Percentiles rank a stretch among this genome's conserved stretches.
Evolutionary conservation across 768 basidiomycete species (phyloP).

Genomic region (Pulveroboletus sp.): DNA sequence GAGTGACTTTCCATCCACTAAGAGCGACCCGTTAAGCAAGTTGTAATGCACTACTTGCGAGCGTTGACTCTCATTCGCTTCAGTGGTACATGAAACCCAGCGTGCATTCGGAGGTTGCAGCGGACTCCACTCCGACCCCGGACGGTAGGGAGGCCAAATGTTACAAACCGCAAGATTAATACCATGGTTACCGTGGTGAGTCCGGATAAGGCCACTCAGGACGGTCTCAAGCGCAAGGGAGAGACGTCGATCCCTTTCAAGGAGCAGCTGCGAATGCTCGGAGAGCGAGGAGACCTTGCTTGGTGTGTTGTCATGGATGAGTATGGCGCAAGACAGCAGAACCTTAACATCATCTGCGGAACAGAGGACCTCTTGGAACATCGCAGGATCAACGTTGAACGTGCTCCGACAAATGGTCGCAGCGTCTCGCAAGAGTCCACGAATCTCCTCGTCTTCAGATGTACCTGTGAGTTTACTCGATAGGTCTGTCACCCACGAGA

Average conservation of each 20-base stretch:
- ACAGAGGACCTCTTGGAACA: constrained; percentile 11
- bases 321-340: constrained; percentile 23
- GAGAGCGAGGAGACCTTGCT: constrained; percentile 1
- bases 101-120: neutral
- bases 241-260: constrained; percentile 30
- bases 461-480: constrained; percentile 17
- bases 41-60: constrained; percentile 15
- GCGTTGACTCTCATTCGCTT: neutral
- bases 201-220: constrained; percentile 1
- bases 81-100: constrained; percentile 21
- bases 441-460: constrained; percentile 10
- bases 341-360: constrained; percentile 19
- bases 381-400: constrained; percentile 20
- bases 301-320: constrained; percentile 26
- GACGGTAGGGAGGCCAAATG: constrained; percentile 27
- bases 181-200: neutral
- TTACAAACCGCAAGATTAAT: constrained; percentile 15
- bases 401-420: constrained; percentile 38
- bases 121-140: constrained; percentile 13
- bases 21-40: constrained; percentile 20
- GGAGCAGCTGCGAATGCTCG: constrained; percentile 11
- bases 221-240: constrained; percentile 20
- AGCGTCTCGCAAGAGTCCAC: constrained; percentile 30
- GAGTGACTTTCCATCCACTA: constrained; percentile 24
- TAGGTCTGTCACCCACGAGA: constrained; percentile 38